Conservation (phyloP, 208 protist species). For the Leishmania mexicana region DNA sequence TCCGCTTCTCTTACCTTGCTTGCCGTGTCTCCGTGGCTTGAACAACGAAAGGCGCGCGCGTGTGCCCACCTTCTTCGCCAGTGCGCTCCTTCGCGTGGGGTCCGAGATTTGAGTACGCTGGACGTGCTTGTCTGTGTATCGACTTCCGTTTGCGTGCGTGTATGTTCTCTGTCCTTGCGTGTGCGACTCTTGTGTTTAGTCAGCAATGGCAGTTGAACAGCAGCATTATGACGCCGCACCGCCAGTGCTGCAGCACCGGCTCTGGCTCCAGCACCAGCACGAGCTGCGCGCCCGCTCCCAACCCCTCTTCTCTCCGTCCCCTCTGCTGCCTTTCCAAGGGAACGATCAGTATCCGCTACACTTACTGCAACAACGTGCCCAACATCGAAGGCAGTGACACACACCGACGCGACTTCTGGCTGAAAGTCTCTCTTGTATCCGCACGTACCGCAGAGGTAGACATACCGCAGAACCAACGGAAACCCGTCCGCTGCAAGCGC, state of each 20-base stretch:
- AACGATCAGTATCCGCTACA: neutral
- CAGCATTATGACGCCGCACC: neutral
- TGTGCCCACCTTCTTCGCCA: neutral
- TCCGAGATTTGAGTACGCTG: neutral
- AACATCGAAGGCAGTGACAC: neutral
- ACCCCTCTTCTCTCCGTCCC: neutral
- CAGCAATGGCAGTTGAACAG: neutral
- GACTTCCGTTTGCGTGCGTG: neutral
- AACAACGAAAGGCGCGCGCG: neutral
- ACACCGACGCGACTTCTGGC: neutral
- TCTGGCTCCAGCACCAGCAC: neutral
- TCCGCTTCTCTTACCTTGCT: neutral
- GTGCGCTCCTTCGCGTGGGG: neutral
- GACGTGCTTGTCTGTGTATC: neutral
- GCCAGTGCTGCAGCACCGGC: neutral
- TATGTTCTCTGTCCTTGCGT: neutral
- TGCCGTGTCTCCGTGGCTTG: neutral
- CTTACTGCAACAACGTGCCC: neutral
- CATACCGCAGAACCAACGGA: neutral
- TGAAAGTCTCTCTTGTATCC: neutral
- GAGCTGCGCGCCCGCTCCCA: neutral
- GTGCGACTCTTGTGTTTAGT: neutral
- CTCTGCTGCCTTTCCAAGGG: neutral
- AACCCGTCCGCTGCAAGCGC: neutral
- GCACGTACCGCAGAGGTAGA: neutral